Evolutionary conservation across 2,329 filamentous ascomycete genomes (phyloP).

Genomic region (Aspergillus spinulosporus): DNA sequence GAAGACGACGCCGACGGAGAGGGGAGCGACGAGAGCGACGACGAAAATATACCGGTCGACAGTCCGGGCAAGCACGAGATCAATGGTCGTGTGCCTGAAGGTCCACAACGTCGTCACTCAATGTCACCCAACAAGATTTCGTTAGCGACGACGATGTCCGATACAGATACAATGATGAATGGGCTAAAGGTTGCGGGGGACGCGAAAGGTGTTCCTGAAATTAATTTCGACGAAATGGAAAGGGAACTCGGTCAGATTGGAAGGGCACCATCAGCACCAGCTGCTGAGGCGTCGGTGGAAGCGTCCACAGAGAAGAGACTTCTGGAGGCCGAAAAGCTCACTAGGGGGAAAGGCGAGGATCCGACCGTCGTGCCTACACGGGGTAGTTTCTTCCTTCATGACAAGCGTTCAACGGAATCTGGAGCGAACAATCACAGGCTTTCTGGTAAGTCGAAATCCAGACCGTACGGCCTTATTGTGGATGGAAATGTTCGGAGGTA

Average conservation of each 20-base stretch:
- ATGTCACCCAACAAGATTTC: conserved; percentile 33
- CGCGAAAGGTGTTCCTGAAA: conserved; percentile 37
- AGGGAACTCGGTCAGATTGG: conserved; percentile 31
- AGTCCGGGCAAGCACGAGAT: conserved; percentile 26
- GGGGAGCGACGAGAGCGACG: conserved; percentile 58
- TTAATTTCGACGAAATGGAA: conserved; percentile 54
- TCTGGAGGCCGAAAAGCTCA: conserved; percentile 87
- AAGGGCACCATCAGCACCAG: conserved; percentile 43
- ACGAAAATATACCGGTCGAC: conserved; percentile 43
- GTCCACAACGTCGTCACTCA: conserved; percentile 38
- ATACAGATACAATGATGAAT: conserved; percentile 64
- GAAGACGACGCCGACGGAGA: conserved; percentile 62
- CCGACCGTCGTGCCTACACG: conserved; percentile 92
- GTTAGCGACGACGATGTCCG: conserved; percentile 46
- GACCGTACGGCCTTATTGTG: conserved; percentile 53
- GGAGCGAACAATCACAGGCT: conserved; percentile 75
- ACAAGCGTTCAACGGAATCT: conserved; percentile 77
- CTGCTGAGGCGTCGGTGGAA: conserved; percentile 49
- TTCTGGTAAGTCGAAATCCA: conserved; percentile 53
- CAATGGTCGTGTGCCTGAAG: conserved; percentile 32
- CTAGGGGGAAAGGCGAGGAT: conserved; percentile 81
- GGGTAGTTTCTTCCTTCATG: conserved; percentile 96
- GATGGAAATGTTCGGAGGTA: conserved; percentile 49
- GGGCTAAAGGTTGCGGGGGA: conserved; percentile 53
- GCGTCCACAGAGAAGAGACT: conserved; percentile 69